Conservation (phyloP, 176 grass and related monocot genomes). For the Carex myosuroides region DNA sequence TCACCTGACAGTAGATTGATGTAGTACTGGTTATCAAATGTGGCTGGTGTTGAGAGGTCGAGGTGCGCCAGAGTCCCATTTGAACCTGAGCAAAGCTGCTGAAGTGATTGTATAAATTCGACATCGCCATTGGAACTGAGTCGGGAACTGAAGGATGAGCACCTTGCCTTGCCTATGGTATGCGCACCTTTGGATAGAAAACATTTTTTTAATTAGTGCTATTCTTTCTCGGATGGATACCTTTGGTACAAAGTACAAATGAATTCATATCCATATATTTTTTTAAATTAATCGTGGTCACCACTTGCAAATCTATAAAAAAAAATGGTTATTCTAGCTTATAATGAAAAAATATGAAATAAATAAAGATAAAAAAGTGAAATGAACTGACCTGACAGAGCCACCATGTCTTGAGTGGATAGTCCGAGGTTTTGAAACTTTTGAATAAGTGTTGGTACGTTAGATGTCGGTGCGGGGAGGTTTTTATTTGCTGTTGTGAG, state of each 20-base stretch:
- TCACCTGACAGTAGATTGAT: slow-evolving; percentile 77
- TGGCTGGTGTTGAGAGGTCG: slow-evolving; percentile 63
- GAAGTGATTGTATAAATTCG: slow-evolving; percentile 66
- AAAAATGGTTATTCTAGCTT: neutral
- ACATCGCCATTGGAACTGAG: slow-evolving; percentile 2
- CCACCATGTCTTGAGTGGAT: slow-evolving; percentile 69
- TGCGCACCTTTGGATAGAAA: slow-evolving; percentile 38
- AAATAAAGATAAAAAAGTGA: neutral
- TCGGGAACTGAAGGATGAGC: slow-evolving; percentile 68
- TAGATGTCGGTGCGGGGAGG: slow-evolving; percentile 73
- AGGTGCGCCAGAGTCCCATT: slow-evolving; percentile 64
- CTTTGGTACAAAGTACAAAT: neutral
- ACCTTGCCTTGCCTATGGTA: slow-evolving; percentile 82
- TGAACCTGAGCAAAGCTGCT: slow-evolving; percentile 64
- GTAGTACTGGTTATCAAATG: slow-evolving; percentile 97
- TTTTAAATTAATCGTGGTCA: neutral
- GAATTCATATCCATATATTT: neutral
- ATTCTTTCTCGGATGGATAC: neutral
- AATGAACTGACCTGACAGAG: slow-evolving; percentile 45
- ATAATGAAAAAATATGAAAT: neutral
- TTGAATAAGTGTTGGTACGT: slow-evolving; percentile 58
- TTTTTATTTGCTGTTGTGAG: slow-evolving; percentile 49
- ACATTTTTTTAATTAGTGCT: neutral
- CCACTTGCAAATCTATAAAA: neutral
- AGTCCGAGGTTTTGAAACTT: slow-evolving; percentile 74